Evolutionary conservation across 2,329 filamentous ascomycete genomes (phyloP).

Genomic region (Fusarium drepaniforme): DNA sequence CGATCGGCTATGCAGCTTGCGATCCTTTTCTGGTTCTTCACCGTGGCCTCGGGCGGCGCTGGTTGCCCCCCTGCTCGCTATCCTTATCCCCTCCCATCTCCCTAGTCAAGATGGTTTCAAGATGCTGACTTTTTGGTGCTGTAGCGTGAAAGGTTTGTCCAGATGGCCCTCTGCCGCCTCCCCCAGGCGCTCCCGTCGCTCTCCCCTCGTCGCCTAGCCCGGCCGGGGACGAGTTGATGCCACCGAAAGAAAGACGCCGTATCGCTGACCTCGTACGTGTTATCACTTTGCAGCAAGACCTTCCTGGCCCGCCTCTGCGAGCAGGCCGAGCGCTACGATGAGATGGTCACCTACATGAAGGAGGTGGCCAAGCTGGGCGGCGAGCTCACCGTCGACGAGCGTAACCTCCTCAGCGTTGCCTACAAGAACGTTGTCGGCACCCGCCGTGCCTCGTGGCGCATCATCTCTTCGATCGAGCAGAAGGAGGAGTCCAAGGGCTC

Average conservation of each 20-base stretch:
- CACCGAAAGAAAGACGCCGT: conserved; percentile 34
- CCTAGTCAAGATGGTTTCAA: conserved; percentile 26
- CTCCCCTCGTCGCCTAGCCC: conserved; percentile 26
- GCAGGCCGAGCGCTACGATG: conserved; percentile 99
- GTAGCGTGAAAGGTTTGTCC: conserved; percentile 77
- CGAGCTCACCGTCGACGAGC: conserved; percentile 94
- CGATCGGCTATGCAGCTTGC: conserved; percentile 8
- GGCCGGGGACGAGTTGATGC: conserved; percentile 29
- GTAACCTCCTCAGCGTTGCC: conserved; percentile 97
- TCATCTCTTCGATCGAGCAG: conserved; percentile 99
- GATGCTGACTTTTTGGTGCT: conserved; percentile 53
- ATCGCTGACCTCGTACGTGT: conserved; percentile 45
- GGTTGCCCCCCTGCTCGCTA: conserved; percentile 5
- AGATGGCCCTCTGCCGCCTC: conserved; percentile 29
- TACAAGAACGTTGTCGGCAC: conserved; percentile 99
- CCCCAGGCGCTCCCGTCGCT: conserved; percentile 23
- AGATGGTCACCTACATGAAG: conserved; percentile 99
- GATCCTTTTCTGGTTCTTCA: neutral
- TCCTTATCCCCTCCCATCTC: conserved; percentile 25
- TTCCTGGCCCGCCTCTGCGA: conserved; percentile 99
- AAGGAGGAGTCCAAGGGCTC: conserved; percentile 99
- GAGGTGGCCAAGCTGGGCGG: conserved; percentile 91
- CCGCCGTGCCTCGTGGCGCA: conserved; percentile 98
- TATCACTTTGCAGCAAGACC: conserved; percentile 81
- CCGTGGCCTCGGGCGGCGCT: neutral